Evolutionary conservation across 441 rosid genomes (phyloP).

Genomic region (Oxalis stricta): DNA sequence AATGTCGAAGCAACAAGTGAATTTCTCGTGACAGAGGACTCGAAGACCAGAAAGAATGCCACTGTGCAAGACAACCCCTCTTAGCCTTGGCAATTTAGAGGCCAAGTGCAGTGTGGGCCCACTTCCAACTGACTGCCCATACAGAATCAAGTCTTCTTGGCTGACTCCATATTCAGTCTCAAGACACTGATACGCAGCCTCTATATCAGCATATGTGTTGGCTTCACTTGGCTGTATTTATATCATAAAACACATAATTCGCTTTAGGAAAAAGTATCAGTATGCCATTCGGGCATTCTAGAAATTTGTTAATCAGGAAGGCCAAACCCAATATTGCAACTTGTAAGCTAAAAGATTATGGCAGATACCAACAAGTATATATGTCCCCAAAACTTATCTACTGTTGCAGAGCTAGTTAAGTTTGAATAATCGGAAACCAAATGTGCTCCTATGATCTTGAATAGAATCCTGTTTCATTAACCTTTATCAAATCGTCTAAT

Average conservation of each 20-base stretch:
- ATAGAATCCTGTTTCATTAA: neutral
- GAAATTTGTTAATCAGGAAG: too few species aligned
- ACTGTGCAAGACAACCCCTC: slow-evolving; percentile 94
- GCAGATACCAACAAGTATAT: too few species aligned
- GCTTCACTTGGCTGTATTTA: slow-evolving; percentile 70
- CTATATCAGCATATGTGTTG: slow-evolving; percentile 93
- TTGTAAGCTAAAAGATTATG: too few species aligned
- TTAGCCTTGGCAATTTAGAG: slow-evolving; percentile 81
- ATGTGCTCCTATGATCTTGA: neutral
- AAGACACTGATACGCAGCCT: slow-evolving; percentile 84
- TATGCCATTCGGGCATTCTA: neutral
- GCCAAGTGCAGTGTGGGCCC: slow-evolving; percentile 96
- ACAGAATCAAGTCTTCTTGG: slow-evolving; percentile 81
- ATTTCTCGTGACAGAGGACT: slow-evolving; percentile 89
- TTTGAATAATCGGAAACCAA: neutral
- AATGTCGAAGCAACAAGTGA: slow-evolving; percentile 76
- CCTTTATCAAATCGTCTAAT: neutral
- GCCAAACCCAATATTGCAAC: too few species aligned
- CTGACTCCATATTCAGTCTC: slow-evolving; percentile 83
- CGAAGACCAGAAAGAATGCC: slow-evolving; percentile 98
- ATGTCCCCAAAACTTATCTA: too few species aligned
- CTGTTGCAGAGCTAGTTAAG: neutral
- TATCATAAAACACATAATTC: too few species aligned
- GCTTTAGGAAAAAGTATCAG: neutral
- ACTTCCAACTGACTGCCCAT: slow-evolving; percentile 96